phyloP scores from a whole-genome alignment of 164 flowering plant genomes.

The Piper longum region DNA sequence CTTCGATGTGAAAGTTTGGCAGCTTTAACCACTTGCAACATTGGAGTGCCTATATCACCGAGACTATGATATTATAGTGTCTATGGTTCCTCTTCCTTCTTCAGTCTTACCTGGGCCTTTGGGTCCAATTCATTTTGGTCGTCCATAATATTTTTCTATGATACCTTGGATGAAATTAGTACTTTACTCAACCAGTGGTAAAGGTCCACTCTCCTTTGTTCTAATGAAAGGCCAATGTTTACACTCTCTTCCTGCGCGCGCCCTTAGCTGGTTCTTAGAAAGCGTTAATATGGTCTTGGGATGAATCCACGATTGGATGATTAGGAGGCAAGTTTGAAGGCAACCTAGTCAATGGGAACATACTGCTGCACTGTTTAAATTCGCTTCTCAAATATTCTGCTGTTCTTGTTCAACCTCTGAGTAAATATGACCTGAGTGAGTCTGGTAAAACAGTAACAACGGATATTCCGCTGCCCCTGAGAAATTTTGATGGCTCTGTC shows the following conservation, averaged over 20 bases:
- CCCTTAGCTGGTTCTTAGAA: constrained; percentile 92
- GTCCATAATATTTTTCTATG: constrained; percentile 83
- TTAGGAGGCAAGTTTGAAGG: constrained; percentile 93
- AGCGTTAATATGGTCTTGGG: constrained; percentile 98
- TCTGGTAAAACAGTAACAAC: constrained; percentile 46
- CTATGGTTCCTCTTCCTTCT: constrained; percentile 96
- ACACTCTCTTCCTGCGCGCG: constrained; percentile 89
- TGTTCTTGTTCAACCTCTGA: constrained; percentile 84
- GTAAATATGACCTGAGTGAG: constrained; percentile 68
- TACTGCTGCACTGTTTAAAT: constrained; percentile 84
- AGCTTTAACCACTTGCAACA: constrained; percentile 64
- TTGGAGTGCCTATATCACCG: constrained; percentile 74
- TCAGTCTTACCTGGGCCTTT: constrained; percentile 86
- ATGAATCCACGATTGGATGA: constrained; percentile 82
- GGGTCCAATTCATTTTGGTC: constrained; percentile 93
- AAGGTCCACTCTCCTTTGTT: constrained; percentile 89
- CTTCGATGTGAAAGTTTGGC: constrained; percentile 99
- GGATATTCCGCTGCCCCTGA: constrained; percentile 85
- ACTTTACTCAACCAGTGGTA: constrained; percentile 49
- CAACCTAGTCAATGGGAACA: constrained; percentile 68
- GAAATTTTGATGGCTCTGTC: constrained; percentile 72
- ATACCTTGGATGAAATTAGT: constrained; percentile 98
- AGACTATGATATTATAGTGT: constrained; percentile 81
- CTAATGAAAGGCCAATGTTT: constrained; percentile 94
- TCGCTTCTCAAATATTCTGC: constrained; percentile 85